A percentile compares a stretch with the other conserved stretches of the same genome.
These are phyloP conservation scores for Leccinum pellstonianum DNA, from an alignment of 768 basidiomycete species.

Conservation along the genomic window DNA sequence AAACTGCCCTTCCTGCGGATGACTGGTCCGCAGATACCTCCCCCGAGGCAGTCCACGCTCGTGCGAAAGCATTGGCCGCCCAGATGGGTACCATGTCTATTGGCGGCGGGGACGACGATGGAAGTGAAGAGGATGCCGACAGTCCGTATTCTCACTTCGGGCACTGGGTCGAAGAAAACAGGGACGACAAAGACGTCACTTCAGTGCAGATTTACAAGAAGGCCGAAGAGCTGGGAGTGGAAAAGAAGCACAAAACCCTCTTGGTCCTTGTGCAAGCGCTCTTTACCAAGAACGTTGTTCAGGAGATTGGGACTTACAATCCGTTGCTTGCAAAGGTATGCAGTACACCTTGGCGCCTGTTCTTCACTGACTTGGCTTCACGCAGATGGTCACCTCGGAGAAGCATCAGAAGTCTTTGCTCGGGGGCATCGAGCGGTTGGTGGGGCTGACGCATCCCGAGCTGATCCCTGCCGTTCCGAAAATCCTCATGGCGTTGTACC, in stretches of 20 bases:
- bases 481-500: conserved; percentile 92
- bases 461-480: conserved; percentile 76
- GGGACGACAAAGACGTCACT: conserved; percentile 35
- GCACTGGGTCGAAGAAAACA: conserved; percentile 79
- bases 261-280: conserved; percentile 80
- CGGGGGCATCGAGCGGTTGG: conserved; percentile 87
- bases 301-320: conserved; percentile 63
- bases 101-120: conserved; percentile 72
- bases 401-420: conserved; percentile 94
- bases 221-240: conserved; percentile 86
- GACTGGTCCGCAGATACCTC: conserved; percentile 95
- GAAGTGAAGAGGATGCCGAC: conserved; percentile 82
- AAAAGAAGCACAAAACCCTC: conserved; percentile 91
- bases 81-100: conserved; percentile 52
- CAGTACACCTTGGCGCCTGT: background rate
- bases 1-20: conserved; percentile 61
- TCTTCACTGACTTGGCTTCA: conserved; percentile 8
- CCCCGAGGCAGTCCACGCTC: conserved; percentile 81
- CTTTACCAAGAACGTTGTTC: conserved; percentile 71
- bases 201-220: conserved; percentile 78
- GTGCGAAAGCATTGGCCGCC: conserved; percentile 67
- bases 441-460: conserved; percentile 73
- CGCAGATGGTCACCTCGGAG: conserved; percentile 83
- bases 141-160: conserved; percentile 86
- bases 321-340: conserved; percentile 71